Evolutionary conservation across 148 eudicot species (phyloP), one percentile per base, ranked within the genome.

Genomic region (Cornus florida): DNA sequence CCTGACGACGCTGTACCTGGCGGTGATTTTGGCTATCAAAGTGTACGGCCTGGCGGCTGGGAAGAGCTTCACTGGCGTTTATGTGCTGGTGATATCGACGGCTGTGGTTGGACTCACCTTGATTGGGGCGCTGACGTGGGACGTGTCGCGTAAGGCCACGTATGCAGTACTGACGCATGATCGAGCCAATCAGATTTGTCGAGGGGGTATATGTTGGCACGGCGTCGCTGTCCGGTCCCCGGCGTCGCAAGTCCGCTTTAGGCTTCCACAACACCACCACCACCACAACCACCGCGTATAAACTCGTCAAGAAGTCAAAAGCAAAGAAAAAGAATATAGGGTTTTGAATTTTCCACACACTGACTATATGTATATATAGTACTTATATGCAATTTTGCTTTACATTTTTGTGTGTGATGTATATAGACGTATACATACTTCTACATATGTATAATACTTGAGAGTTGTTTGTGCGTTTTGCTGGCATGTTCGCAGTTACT

Each of bases 181-280:
- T 33, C 81, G 10, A 23, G 64, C 20, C 16, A 31, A 4, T 31
- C 66, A 69, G 10, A 14, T 69, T n/a, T 77, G 97, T 32, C 87
- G 88, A 7, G 97, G 97, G 10, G 97, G 97, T 23, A 93, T 93
- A 53, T 93, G 97, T 67, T 93, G 97, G 97, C 97, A 93, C 73
- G 97, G 95, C n/a, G 97, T 91, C 33, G 95, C 97, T 6, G 95
- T 90, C 38, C 92, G 88, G 70, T 88, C 95, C 4, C 97, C 97
- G 59, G 94, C 87, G 67, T 88, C 93, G 57, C 90, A 91, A 85
- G 86, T 93, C 83, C 90, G 90, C 65, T 90, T 93, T 80, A 77
- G 93, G 81, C 86, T 88, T 72, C 89, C 86, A 12, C 88, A 76
- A 70, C 69, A 31, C 57, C 22, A 31, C 5, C 38, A 43, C 48